phyloP scores from a whole-genome alignment of 2,329 filamentous ascomycete species.

The Sporothrix curviconia region DNA sequence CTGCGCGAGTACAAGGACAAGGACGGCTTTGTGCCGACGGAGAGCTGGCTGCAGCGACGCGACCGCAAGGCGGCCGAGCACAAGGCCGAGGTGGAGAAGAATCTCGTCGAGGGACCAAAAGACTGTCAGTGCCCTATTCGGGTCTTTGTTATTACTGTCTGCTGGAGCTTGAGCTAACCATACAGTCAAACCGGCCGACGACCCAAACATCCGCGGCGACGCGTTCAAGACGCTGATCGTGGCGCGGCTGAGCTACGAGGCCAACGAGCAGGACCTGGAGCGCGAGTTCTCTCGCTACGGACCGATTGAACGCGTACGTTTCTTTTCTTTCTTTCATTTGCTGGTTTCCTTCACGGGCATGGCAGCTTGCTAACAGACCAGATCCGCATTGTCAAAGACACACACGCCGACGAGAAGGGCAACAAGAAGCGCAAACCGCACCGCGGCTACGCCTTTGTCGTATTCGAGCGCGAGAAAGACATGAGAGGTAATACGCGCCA shows the following conservation, averaged over 20 bases:
- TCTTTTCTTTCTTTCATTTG: neutral
- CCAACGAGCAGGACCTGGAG: slow-evolving; percentile 83
- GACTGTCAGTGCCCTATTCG: slow-evolving; percentile 47
- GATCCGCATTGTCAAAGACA: slow-evolving; percentile 84
- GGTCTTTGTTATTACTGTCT: neutral
- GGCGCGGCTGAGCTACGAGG: slow-evolving; percentile 80
- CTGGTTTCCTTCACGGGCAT: neutral
- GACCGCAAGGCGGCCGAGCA: slow-evolving; percentile 81
- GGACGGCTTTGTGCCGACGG: slow-evolving; percentile 71
- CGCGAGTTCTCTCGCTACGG: slow-evolving; percentile 90
- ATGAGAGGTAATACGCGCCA: slow-evolving; percentile 99
- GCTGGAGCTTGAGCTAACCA: neutral
- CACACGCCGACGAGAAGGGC: slow-evolving; percentile 58
- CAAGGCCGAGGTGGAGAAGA: slow-evolving; percentile 57
- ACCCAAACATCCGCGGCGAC: slow-evolving; percentile 85
- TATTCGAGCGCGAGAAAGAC: slow-evolving; percentile 94
- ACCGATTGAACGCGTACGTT: slow-evolving; percentile 77
- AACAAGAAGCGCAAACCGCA: slow-evolving; percentile 78
- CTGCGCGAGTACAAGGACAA: slow-evolving; percentile 72
- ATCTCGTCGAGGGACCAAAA: slow-evolving; percentile 57
- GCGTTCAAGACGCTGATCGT: slow-evolving; percentile 94
- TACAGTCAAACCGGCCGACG: slow-evolving; percentile 72
- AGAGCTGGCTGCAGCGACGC: slow-evolving; percentile 86
- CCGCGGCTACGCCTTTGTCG: slow-evolving; percentile 90
- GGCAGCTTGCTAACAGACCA: slow-evolving; percentile 34